Evolutionary conservation across 306 rosid genomes (phyloP).

Genomic region (Cicer arietinum): DNA sequence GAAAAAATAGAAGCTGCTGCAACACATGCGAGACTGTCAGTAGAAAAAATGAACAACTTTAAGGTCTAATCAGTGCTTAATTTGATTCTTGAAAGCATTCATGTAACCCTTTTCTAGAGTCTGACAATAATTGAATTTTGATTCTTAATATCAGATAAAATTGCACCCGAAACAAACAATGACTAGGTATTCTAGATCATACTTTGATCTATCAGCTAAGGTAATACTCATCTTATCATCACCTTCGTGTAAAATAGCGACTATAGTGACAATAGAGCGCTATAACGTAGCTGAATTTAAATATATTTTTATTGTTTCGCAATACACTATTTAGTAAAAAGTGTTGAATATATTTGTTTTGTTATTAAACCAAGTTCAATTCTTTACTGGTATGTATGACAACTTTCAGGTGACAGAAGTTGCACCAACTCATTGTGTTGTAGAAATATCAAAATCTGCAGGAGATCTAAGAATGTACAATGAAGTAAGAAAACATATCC

Average conservation of each 20-base stretch:
- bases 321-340: too few species aligned
- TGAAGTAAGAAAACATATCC: slow-evolving; percentile 51
- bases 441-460: slow-evolving; percentile 71
- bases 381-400: slow-evolving; percentile 19
- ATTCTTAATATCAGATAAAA: slow-evolving; percentile 57
- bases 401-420: slow-evolving; percentile 78
- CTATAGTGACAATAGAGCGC: too few species aligned
- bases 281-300: too few species aligned
- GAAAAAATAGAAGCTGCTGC: slow-evolving; percentile 88
- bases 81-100: not conserved
- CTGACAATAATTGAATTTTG: slow-evolving; percentile 15
- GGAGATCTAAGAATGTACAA: slow-evolving; percentile 66
- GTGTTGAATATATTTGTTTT: not conserved
- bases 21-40: slow-evolving; percentile 57
- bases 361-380: not conserved
- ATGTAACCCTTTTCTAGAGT: slow-evolving; percentile 1
- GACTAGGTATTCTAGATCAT: slow-evolving; percentile 72
- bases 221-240: slow-evolving; percentile 45
- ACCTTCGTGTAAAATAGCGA: not conserved
- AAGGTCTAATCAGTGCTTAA: slow-evolving; percentile 47
- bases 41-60: slow-evolving; percentile 61
- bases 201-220: slow-evolving; percentile 70
- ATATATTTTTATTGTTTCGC: too few species aligned
- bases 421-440: slow-evolving; percentile 77
- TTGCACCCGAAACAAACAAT: slow-evolving; percentile 58